Percentiles rank a stretch among this genome's conserved stretches.
These are phyloP conservation scores for Moricandia arvensis DNA, from an alignment of 345 rosid species.

Conservation along the genomic window DNA sequence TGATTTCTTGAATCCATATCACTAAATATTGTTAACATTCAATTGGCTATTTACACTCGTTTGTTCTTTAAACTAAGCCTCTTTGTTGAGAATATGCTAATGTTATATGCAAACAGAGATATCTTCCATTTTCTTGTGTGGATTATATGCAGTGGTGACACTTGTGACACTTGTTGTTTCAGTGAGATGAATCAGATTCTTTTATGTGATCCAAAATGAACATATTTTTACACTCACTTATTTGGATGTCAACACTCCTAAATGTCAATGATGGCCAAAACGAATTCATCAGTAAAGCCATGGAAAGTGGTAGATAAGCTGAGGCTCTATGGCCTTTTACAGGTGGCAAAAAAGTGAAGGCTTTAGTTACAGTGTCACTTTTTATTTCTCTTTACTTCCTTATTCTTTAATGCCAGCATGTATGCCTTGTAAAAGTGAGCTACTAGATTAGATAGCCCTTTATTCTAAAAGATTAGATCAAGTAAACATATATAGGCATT, in stretches of 20 bases:
- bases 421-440: constrained; percentile 26
- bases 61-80: no score
- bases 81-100: not conserved
- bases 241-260: constrained; percentile 5
- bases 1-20: no score
- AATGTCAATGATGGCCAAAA: constrained; percentile 9
- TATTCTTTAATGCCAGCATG: constrained; percentile 15
- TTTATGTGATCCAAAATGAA: constrained; percentile 1
- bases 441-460: not conserved
- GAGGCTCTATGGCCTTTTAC: constrained; percentile 18
- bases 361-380: not conserved
- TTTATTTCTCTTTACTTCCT: not conserved
- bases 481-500: constrained; percentile 7
- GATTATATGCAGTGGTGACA: constrained; percentile 3
- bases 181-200: constrained; percentile 16
- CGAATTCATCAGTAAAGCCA: constrained; percentile 1
- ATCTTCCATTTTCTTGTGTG: constrained; percentile 13
- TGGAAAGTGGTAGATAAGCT: not conserved
- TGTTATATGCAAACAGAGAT: not conserved
- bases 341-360: constrained; percentile 14
- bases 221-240: constrained; percentile 1
- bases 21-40: no score
- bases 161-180: constrained; percentile 10
- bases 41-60: no score
- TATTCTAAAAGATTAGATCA: constrained; percentile 13